Conservation (phyloP, 805 yeast species). For the Yamadazyma laniorum region DNA sequence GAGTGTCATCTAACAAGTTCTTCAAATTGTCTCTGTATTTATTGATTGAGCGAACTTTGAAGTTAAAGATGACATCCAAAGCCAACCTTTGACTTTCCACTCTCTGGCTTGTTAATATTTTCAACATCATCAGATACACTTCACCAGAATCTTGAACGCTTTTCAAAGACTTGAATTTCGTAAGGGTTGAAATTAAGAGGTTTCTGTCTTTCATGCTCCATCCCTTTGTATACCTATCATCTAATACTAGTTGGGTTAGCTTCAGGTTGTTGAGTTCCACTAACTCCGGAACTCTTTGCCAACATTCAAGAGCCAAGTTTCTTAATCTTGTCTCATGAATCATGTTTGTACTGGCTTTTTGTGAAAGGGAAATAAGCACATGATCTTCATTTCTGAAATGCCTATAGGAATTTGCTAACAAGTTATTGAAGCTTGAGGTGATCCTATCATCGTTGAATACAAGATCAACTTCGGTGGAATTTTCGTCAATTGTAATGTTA, state of each 20-base stretch:
- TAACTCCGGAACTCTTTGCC: slow-evolving; percentile 57
- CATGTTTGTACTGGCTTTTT: slow-evolving; percentile 33
- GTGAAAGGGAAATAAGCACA: slow-evolving; percentile 39
- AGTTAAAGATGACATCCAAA: slow-evolving; percentile 64
- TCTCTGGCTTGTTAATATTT: slow-evolving; percentile 59
- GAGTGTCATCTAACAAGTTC: slow-evolving; percentile 75
- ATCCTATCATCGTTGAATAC: slow-evolving; percentile 47
- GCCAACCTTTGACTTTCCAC: slow-evolving; percentile 70
- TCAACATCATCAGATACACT: slow-evolving; percentile 52
- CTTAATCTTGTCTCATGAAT: slow-evolving; percentile 48
- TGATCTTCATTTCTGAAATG: slow-evolving; percentile 31
- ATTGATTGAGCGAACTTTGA: slow-evolving; percentile 53
- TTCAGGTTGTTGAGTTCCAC: slow-evolving; percentile 63
- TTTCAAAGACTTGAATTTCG: slow-evolving; percentile 62
- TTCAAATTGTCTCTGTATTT: slow-evolving; percentile 72
- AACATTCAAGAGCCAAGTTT: slow-evolving; percentile 54
- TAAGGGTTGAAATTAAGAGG: slow-evolving; percentile 57
- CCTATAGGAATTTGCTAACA: slow-evolving; percentile 19
- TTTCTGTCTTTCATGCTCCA: slow-evolving; percentile 56
- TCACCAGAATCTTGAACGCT: slow-evolving; percentile 51
- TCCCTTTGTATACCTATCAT: slow-evolving; percentile 22
- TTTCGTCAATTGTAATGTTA: not conserved
- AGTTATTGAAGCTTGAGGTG: slow-evolving; percentile 34
- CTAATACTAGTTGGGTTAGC: slow-evolving; percentile 58
- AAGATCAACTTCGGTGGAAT: slow-evolving; percentile 16